Percentiles rank a stretch among this genome's conserved stretches.
phyloP scores from a whole-genome alignment of 1,284 basidiomycete species.

The Moesziomyces globuligerus region DNA sequence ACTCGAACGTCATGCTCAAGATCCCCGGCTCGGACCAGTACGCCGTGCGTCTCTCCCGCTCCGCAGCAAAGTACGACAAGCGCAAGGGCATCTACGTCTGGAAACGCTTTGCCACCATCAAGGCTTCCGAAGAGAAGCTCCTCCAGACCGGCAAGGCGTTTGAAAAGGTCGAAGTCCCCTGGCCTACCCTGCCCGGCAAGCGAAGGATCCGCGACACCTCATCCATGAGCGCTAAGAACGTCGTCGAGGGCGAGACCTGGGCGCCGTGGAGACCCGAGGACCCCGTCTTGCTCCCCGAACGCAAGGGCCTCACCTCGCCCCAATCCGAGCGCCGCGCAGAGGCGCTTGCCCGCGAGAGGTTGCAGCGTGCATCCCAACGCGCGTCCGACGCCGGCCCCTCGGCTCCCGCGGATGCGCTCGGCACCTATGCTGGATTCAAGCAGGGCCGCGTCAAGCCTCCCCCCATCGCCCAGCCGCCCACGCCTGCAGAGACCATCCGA shows the following conservation, averaged over 20 bases:
- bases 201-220: constrained; percentile 10
- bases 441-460: constrained; percentile 43
- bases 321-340: constrained; percentile 46
- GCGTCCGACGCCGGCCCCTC: constrained; percentile 16
- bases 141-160: constrained; percentile 40
- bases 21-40: constrained; percentile 58
- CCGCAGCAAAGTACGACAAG: constrained; percentile 51
- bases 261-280: constrained; percentile 63
- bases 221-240: constrained; percentile 36
- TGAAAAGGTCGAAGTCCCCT: constrained; percentile 61
- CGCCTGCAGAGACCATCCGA: constrained; percentile 52
- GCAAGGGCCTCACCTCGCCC: constrained; percentile 36
- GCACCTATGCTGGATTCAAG: constrained; percentile 53
- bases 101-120: constrained; percentile 63
- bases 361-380: constrained; percentile 20
- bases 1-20: constrained; percentile 66
- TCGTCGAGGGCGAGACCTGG: constrained; percentile 60
- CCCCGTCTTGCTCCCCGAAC: constrained; percentile 53
- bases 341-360: constrained; percentile 27
- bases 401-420: constrained; percentile 38
- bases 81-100: constrained; percentile 56
- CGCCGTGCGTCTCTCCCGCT: constrained; percentile 56
- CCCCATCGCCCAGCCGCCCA: constrained; percentile 62
- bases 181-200: constrained; percentile 56
- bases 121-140: constrained; percentile 41